Conservation (phyloP, 2,329 filamentous ascomycete genomes). For the Colletotrichum cordylinicola region DNA sequence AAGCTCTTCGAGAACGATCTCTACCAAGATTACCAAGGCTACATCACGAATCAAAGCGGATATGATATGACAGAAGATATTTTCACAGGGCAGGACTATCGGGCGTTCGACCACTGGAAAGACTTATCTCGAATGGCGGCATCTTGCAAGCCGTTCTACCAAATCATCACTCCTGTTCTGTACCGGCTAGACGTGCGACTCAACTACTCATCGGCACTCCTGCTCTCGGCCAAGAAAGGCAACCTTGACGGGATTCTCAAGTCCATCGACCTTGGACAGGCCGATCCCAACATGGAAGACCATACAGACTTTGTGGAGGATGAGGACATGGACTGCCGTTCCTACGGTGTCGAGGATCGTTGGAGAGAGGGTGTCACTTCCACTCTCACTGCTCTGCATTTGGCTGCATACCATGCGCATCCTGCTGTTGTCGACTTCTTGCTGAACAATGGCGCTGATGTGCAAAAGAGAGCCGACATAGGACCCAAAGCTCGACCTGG, state of each 20-base stretch:
- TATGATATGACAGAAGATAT: fast-evolving
- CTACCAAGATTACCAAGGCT: too few species aligned
- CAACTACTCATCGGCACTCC: fast-evolving
- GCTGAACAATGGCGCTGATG: neutral
- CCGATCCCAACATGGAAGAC: neutral
- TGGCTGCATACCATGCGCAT: neutral
- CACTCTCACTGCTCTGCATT: too few species aligned
- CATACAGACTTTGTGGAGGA: neutral
- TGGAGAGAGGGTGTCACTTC: too few species aligned
- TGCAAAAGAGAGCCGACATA: neutral
- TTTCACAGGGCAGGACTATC: neutral
- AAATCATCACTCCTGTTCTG: neutral
- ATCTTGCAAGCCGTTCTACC: neutral
- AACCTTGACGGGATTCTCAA: neutral
- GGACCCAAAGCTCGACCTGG: neutral
- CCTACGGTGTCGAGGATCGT: too few species aligned
- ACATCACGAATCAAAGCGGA: too few species aligned
- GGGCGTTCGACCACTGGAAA: neutral
- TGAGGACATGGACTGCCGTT: too few species aligned
- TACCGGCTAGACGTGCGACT: fast-evolving
- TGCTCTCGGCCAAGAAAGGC: neutral
- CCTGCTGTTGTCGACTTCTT: neutral
- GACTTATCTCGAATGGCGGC: neutral
- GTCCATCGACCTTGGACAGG: neutral
- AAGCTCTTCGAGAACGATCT: too few species aligned